phyloP scores from a whole-genome alignment of 2,329 filamentous ascomycete genomes.

The Neonectria neomacrospora region DNA sequence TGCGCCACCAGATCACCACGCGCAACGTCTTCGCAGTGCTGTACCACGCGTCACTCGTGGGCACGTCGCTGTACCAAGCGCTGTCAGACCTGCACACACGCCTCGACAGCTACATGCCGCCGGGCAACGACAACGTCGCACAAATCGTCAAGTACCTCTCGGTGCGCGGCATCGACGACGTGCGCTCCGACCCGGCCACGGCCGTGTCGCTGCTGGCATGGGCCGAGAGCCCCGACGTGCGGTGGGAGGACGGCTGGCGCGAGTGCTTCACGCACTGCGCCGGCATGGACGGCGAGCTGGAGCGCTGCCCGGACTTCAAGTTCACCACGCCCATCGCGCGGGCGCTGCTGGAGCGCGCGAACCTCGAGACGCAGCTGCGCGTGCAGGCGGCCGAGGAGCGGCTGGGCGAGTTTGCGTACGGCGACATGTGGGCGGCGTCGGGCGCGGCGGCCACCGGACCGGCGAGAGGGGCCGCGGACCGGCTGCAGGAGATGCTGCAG shows the following conservation, averaged over 20 bases:
- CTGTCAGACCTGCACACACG: conserved; percentile 70
- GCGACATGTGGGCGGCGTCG: conserved; percentile 67
- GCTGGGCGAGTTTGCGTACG: conserved; percentile 68
- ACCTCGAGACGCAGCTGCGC: conserved; percentile 69
- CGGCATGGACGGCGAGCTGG: conserved; percentile 69
- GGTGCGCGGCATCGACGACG: conserved; percentile 70
- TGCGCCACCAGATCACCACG: conserved; percentile 71
- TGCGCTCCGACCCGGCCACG: conserved; percentile 67
- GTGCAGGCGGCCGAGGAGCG: conserved; percentile 71
- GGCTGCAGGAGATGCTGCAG: conserved; percentile 69
- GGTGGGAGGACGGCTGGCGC: conserved; percentile 74
- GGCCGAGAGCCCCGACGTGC: conserved; percentile 70
- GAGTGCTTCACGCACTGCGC: conserved; percentile 75
- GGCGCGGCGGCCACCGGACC: conserved; percentile 57
- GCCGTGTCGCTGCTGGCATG: conserved; percentile 73
- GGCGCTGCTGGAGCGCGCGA: conserved; percentile 70
- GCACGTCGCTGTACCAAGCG: conserved; percentile 70
- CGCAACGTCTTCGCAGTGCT: conserved; percentile 76
- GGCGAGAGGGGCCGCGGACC: conserved; percentile 66
- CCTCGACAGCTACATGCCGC: conserved; percentile 67
- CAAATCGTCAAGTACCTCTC: conserved; percentile 71
- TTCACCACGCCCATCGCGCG: conserved; percentile 70
- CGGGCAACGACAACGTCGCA: conserved; percentile 65
- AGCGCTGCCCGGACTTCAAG: conserved; percentile 65
- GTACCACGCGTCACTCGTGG: conserved; percentile 72